These are phyloP conservation scores for Solanum chiquidenum DNA, from an alignment of 257 asterid species.

Conservation along the genomic window DNA sequence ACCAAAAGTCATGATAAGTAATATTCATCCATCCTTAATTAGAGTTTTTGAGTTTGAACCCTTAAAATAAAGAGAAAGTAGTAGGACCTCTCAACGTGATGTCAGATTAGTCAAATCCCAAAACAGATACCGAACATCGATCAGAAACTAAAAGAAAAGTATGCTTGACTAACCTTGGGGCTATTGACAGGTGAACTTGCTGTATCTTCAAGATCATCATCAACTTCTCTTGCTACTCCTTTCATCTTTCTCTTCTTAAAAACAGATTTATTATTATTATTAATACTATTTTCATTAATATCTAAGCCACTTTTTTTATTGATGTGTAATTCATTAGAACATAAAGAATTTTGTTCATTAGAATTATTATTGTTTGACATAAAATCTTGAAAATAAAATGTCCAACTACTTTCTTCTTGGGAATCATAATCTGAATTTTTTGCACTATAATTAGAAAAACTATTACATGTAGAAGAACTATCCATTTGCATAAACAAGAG, in stretches of 20 bases:
- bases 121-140: not conserved
- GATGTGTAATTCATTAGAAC: not conserved
- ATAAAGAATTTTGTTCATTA: not conserved
- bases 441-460: constrained; percentile 2
- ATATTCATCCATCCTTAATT: not conserved
- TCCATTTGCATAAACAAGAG: not conserved
- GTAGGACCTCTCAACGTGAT: not conserved
- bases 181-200: constrained; percentile 75
- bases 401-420: constrained; percentile 78
- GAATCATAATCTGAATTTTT: constrained; percentile 3
- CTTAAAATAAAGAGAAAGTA: no score
- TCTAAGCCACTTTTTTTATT: not conserved
- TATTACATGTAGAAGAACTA: not conserved
- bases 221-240: constrained; percentile 4
- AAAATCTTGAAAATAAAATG: constrained; percentile 61
- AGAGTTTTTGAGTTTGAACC: no score
- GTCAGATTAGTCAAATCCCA: not conserved
- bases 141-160: not conserved
- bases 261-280: not conserved
- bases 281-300: not conserved
- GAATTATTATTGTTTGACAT: constrained; percentile 4
- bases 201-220: constrained; percentile 61
- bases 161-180: constrained; percentile 41
- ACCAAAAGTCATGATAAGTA: not conserved
- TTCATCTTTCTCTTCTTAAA: constrained; percentile 42